Base-by-base conservation (phyloP, 257 asterid genomes). In the Gardenia jasminoides region DNA sequence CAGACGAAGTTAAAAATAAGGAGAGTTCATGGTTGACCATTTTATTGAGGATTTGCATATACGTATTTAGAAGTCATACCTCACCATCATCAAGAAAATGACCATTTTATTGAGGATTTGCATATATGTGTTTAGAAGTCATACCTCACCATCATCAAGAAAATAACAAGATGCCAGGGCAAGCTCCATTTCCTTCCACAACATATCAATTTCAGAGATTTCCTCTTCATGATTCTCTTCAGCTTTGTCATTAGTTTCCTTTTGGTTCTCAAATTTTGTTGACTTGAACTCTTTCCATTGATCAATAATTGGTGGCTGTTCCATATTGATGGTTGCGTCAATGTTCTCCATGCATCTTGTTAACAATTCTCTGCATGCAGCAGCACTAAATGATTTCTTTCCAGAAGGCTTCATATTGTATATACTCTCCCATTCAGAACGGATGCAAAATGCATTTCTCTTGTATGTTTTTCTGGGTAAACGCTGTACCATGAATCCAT, bases 121-220 rank as follows among this genome's bases (percentile, higher is more conserved):
- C 20, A 70, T 12, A 56, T 12, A 78, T 33, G 33, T 48, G 77
- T 28, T 36, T 13, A 36, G 58, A 76, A 77, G 24, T 17, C 71
- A 31, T 85, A 93, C 99, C 97, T 91, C 97, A 67, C 71, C 84
- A 46, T 89, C 93, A n/a, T 96, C 97, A 22, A 89, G 88, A 36
- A 93, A 87, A 80, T 89, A 92, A 88, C 88, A 90, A 6, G 99
- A 92, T 17, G 97, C 99, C 78, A 96, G 68, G 44, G 98, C 98
- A 9, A 93, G 85, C 79, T 93, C 98, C 98, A 96, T 93, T 84
- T 93, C 99, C 82, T 92, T 91, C 99, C 99, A 96, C 76, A 96
- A 67, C 91, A 87, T 88, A 78, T 93, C 97, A 26, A 93, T 83
- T 83, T 96, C 99, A 0, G 98, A 91, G 46, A 90, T 7, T 70